Percentiles rank a stretch among this genome's conserved stretches.
phyloP scores from a whole-genome alignment of 208 protist species.

The Leishmania guyanensis region DNA sequence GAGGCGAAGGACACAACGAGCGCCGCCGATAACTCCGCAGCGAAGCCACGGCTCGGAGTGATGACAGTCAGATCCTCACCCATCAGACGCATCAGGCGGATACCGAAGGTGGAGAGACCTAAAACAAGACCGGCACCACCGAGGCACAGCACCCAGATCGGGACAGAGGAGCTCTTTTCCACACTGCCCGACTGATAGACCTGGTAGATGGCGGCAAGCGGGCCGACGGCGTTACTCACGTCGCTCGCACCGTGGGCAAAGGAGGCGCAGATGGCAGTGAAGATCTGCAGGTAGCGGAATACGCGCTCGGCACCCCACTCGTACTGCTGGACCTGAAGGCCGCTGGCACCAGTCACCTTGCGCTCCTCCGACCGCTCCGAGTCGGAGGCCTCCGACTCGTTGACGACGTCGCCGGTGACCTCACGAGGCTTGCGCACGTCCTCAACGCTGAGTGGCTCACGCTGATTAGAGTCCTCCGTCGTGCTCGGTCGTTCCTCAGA shows the following conservation, averaged over 20 bases:
- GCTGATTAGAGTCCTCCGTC: not conserved
- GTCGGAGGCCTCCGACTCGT: conserved; percentile 12
- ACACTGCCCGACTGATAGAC: conserved; percentile 47
- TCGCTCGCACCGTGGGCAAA: conserved; percentile 78
- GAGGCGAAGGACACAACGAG: conserved; percentile 75
- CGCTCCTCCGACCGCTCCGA: conserved; percentile 2
- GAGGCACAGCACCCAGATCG: conserved; percentile 66
- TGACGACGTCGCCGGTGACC: conserved; percentile 5
- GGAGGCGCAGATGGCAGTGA: conserved; percentile 72
- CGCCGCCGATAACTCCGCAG: conserved; percentile 61
- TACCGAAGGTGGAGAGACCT: conserved; percentile 64
- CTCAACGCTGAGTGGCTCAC: not conserved
- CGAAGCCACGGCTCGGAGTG: conserved; percentile 64
- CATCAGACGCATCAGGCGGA: conserved; percentile 63
- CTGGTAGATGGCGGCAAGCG: conserved; percentile 64
- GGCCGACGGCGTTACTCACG: conserved; percentile 73
- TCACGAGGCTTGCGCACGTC: conserved; percentile 8
- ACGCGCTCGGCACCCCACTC: conserved; percentile 56
- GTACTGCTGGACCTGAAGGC: conserved; percentile 28
- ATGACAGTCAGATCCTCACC: conserved; percentile 69
- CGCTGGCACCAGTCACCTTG: conserved; percentile 7
- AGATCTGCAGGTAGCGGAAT: conserved; percentile 74
- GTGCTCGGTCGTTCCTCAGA: conserved; percentile 9
- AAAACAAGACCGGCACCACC: conserved; percentile 61
- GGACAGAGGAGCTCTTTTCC: conserved; percentile 15